Percentiles rank a stretch among this genome's conserved stretches.
Conservation (phyloP, 306 rosid genomes). For the Dryas drummondii region DNA sequence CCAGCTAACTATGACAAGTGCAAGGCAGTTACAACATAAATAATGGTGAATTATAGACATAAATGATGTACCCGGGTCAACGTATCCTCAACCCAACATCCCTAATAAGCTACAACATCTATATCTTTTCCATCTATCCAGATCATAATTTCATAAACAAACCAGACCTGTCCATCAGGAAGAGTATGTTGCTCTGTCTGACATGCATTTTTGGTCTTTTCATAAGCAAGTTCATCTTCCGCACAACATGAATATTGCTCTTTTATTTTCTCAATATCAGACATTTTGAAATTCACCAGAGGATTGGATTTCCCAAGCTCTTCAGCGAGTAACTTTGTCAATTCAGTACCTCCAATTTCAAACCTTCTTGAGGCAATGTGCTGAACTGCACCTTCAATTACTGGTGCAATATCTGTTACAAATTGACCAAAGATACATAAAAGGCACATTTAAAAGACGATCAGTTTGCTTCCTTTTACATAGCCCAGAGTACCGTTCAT, state of each 20-base stretch:
- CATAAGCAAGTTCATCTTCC: conserved; percentile 90
- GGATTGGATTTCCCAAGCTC: conserved; percentile 91
- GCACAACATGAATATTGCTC: conserved; percentile 85
- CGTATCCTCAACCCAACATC: no score
- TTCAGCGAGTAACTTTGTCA: conserved; percentile 77
- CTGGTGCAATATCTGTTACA: conserved; percentile 88
- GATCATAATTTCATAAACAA: not conserved
- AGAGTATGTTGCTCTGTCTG: conserved; percentile 77
- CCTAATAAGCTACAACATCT: no score
- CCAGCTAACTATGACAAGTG: not conserved
- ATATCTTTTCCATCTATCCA: not conserved
- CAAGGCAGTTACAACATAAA: not conserved
- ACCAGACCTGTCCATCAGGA: conserved; percentile 93
- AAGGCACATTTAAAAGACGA: conserved; percentile 4
- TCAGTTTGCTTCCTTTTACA: conserved; percentile 9
- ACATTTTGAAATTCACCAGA: conserved; percentile 54
- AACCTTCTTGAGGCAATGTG: conserved; percentile 95
- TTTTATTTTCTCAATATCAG: conserved; percentile 88
- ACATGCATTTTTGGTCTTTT: conserved; percentile 52
- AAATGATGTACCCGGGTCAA: no score
- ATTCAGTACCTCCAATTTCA: conserved; percentile 90
- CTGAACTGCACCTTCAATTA: conserved; percentile 97
- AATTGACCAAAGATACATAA: conserved; percentile 23
- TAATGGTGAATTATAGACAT: not conserved
- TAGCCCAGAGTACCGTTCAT: conserved; percentile 11